These are phyloP conservation scores for Boletus bicolor DNA, from an alignment of 768 basidiomycete genomes.

Conservation along the genomic window DNA sequence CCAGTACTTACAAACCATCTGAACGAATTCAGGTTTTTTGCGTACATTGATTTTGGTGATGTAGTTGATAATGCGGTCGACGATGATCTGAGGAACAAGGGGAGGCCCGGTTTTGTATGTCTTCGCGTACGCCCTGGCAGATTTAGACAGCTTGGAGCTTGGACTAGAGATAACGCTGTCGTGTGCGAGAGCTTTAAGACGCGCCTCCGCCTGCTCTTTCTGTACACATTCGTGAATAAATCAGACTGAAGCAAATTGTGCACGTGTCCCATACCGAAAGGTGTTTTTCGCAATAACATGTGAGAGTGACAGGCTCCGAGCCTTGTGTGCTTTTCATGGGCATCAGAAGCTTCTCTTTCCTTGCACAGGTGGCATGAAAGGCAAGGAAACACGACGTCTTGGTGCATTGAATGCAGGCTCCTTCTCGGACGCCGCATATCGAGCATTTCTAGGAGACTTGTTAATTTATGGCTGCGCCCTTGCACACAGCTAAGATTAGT, in stretches of 20 bases:
- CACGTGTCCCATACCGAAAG: conserved; percentile 60
- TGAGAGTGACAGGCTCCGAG: conserved; percentile 66
- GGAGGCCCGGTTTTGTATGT: conserved; percentile 92
- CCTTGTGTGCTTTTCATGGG: conserved; percentile 85
- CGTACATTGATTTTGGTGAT: conserved; percentile 64
- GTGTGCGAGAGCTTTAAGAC: conserved; percentile 51
- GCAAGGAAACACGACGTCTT: conserved; percentile 88
- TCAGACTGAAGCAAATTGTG: not conserved
- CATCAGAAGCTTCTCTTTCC: conserved; percentile 78
- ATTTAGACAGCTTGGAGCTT: conserved; percentile 57
- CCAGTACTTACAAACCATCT: conserved; percentile 87
- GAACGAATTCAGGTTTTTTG: conserved; percentile 75
- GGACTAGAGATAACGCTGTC: conserved; percentile 39
- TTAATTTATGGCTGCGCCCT: conserved; percentile 3
- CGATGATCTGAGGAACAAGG: conserved; percentile 80
- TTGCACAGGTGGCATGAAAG: conserved; percentile 92
- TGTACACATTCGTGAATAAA: conserved; percentile 24
- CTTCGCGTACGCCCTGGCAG: conserved; percentile 88
- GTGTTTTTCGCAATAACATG: conserved; percentile 87
- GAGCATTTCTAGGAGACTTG: conserved; percentile 50
- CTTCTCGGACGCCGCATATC: conserved; percentile 56
- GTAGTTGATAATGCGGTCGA: conserved; percentile 76
- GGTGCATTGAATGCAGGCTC: conserved; percentile 95
- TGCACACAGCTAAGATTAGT: not conserved
- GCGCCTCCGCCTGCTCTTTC: conserved; percentile 68